Evolutionary conservation across 2,329 filamentous ascomycete species (phyloP).

Genomic region (Penicillium sp.): DNA sequence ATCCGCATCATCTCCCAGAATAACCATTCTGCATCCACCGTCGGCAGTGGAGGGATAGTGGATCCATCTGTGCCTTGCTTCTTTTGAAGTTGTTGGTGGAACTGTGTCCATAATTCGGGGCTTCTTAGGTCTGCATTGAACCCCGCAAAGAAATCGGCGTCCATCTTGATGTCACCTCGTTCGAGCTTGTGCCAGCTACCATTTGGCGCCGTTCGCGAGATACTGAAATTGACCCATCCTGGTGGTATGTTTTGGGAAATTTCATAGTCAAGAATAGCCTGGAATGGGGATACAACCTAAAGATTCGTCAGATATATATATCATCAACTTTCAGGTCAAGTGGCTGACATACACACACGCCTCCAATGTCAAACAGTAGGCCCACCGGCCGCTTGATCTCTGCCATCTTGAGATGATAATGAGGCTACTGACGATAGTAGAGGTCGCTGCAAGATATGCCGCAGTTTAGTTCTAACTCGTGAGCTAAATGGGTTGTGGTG

Average conservation of each 20-base stretch:
- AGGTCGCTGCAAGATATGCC: background rate
- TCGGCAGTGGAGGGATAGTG: conserved; percentile 63
- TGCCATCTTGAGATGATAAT: conserved; percentile 35
- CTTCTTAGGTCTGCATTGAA: conserved; percentile 75
- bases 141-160: conserved; percentile 69
- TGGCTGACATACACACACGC: conserved; percentile 75
- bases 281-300: conserved; percentile 86
- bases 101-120: conserved; percentile 67
- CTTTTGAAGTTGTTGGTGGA: conserved; percentile 37
- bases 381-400: conserved; percentile 62
- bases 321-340: background rate
- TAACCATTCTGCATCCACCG: conserved; percentile 72
- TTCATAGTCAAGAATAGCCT: conserved; percentile 91
- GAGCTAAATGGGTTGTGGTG: background rate
- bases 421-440: background rate
- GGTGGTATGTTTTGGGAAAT: conserved; percentile 70
- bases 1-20: conserved; percentile 90
- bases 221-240: conserved; percentile 89
- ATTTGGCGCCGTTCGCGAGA: conserved; percentile 72
- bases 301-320: conserved; percentile 9
- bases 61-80: conserved; percentile 25
- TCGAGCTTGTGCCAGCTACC: conserved; percentile 90
- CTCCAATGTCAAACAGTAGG: conserved; percentile 91
- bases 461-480: background rate
- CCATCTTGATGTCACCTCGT: conserved; percentile 74